Percentiles rank a stretch among this genome's conserved stretches.
phyloP scores from a whole-genome alignment of 495 filamentous ascomycete genomes.

The Thozetella sp. region DNA sequence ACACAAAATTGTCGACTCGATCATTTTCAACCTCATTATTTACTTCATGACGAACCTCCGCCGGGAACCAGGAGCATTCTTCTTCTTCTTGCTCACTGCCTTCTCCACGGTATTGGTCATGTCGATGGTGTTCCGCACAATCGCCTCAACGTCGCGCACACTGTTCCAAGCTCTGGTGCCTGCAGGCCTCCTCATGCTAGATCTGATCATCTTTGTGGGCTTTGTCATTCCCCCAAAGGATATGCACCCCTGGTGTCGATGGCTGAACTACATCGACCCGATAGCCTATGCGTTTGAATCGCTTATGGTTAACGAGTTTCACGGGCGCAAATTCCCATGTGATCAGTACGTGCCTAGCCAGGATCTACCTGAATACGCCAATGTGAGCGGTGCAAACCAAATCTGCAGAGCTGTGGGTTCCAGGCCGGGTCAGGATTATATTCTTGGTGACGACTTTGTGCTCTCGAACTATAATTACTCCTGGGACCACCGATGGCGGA shows the following conservation, averaged over 20 bases:
- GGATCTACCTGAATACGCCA: constrained; percentile 40
- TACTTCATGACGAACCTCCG: constrained; percentile 89
- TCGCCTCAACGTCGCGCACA: constrained; percentile 75
- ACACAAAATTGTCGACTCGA: constrained; percentile 54
- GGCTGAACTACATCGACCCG: constrained; percentile 87
- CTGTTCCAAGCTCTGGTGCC: constrained; percentile 84
- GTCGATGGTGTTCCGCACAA: constrained; percentile 83
- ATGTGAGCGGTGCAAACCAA: constrained; percentile 37
- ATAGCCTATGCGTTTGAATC: constrained; percentile 86
- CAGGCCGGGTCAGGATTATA: constrained; percentile 49
- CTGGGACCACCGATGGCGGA: constrained; percentile 69
- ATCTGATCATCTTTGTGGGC: constrained; percentile 84
- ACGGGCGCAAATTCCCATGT: constrained; percentile 65
- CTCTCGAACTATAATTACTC: constrained; percentile 61
- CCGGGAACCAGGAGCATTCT: constrained; percentile 76
- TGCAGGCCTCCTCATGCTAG: constrained; percentile 78
- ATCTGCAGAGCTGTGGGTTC: constrained; percentile 68
- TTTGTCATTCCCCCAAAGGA: constrained; percentile 78
- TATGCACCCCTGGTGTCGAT: constrained; percentile 84
- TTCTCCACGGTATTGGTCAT: constrained; percentile 69
- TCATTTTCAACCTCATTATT: constrained; percentile 67
- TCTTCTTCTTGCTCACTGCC: constrained; percentile 75
- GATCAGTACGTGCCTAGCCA: constrained; percentile 59
- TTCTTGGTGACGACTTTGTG: constrained; percentile 72
- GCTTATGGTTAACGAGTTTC: constrained; percentile 90